Conservation (phyloP, 306 rosid genomes). For the Quercus berberidifolia region DNA sequence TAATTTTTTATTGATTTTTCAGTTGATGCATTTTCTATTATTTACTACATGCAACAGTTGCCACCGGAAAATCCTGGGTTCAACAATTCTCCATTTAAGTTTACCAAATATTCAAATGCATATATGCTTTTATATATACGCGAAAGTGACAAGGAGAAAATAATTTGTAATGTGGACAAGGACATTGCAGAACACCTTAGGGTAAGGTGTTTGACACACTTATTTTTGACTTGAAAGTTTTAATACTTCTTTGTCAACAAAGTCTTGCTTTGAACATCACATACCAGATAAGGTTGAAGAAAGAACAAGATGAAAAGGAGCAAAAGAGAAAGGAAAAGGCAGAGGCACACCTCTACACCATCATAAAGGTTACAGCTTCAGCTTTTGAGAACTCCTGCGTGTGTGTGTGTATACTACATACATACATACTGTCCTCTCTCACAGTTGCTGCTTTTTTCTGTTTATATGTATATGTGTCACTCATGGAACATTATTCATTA, state of each 20-base stretch:
- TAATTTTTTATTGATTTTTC: not conserved
- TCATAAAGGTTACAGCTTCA: constrained; percentile 55
- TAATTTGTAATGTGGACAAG: constrained; percentile 77
- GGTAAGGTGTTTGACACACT: constrained; percentile 41
- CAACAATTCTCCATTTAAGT: constrained; percentile 81
- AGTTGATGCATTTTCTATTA: constrained; percentile 7
- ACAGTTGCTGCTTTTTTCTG: not conserved
- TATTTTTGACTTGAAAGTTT: not conserved
- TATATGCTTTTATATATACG: constrained; percentile 97
- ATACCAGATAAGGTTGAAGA: constrained; percentile 73
- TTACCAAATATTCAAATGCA: constrained; percentile 86
- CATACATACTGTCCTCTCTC: not conserved
- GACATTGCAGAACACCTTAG: constrained; percentile 85
- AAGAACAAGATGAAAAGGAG: constrained; percentile 89
- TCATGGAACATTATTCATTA: not conserved
- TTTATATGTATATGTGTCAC: not conserved
- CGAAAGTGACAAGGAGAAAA: constrained; percentile 82
- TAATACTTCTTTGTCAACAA: not conserved
- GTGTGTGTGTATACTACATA: not conserved
- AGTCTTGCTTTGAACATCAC: not conserved
- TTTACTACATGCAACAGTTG: constrained; percentile 47
- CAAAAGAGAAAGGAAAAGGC: constrained; percentile 80
- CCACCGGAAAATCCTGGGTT: constrained; percentile 86
- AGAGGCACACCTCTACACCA: constrained; percentile 86
- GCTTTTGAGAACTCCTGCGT: not conserved